Percentiles rank a stretch among this genome's conserved stretches.
Evolutionary conservation across 2,329 filamentous ascomycete species (phyloP).

Genomic region (Sclerotinia borealis): DNA sequence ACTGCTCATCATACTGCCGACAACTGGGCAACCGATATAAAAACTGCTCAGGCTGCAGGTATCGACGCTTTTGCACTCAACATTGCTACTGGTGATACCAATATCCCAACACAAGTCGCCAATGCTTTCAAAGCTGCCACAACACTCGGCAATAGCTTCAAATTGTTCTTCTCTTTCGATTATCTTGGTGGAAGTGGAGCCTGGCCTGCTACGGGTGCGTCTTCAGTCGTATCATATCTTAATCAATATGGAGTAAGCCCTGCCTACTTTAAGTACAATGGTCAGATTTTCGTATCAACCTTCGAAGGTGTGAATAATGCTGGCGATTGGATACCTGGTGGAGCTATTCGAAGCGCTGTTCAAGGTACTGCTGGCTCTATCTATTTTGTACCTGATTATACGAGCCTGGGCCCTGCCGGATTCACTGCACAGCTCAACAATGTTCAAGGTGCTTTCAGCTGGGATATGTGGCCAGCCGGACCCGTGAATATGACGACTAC

Average conservation of each 20-base stretch:
- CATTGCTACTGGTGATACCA: constrained; percentile 29
- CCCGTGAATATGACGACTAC: constrained; percentile 33
- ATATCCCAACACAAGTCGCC: constrained; percentile 32
- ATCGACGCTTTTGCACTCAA: constrained; percentile 36
- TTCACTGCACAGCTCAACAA: constrained; percentile 27
- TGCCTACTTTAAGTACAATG: constrained; percentile 36
- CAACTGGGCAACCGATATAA: constrained; percentile 33
- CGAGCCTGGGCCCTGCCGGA: constrained; percentile 34
- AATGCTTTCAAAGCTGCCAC: constrained; percentile 34
- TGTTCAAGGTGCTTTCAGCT: constrained; percentile 37
- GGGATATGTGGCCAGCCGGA: constrained; percentile 40
- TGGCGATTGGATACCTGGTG: constrained; percentile 37
- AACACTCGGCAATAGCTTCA: constrained; percentile 22
- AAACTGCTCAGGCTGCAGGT: constrained; percentile 32
- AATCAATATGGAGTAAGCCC: constrained; percentile 30
- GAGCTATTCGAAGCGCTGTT: constrained; percentile 34
- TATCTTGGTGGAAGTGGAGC: constrained; percentile 27
- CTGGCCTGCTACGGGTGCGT: constrained; percentile 27
- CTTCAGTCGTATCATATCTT: constrained; percentile 26
- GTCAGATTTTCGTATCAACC: constrained; percentile 43
- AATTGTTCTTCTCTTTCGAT: constrained; percentile 34
- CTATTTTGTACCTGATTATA: constrained; percentile 44
- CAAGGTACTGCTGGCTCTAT: constrained; percentile 27
- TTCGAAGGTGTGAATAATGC: constrained; percentile 43
- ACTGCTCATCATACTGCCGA: constrained; percentile 29